Evolutionary conservation across 176 grass and related monocot species (phyloP), one percentile per base, ranked within the genome.

Genomic region (Alloteropsis semialata): DNA sequence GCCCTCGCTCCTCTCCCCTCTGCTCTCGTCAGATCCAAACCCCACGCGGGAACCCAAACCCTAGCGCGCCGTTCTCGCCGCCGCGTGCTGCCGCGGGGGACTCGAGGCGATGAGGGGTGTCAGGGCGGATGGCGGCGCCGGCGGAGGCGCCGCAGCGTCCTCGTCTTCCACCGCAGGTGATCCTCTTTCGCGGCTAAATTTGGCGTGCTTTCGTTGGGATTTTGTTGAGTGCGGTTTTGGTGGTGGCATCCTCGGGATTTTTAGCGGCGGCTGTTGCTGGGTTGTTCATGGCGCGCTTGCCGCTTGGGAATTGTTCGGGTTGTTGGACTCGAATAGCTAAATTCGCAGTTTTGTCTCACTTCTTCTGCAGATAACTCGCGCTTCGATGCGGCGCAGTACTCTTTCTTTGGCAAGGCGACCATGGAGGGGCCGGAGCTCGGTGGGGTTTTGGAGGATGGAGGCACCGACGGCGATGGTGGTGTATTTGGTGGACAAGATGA

Each of bases 371-470:
- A 82, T 22, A 89, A 74, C 74, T 48, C 75, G 66, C 72, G 45
- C 43, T 98, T 95, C 73, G 96, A 98, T 77, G 89, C 91, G 39
- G 73, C 76, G 68, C 89, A 84, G 84, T 98, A 98, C 37, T 72
- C 87, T 32, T 95, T 98, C 75, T 98, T 95, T 15, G 91, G 91
- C 29, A 93, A 95, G 84, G 74, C 79, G 48, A 41, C 76, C 21
- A 76, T 92, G 87, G 91, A 93, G 62, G 91, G 77, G 25, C 22
- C 85, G 78, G 96, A 93, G 49, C 77, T 99, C 80, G 89, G 93
- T 30, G 68, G 83, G 14, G n/a, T 97, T 46, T 82, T 90, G 79
- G 96, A 89, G 37, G 92, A 96, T 82, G 90, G 70, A 24, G 81
- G 66, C 11, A 62, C 65, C 17, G 74, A 71, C 66, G 38, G 43